Conservation (phyloP, 78 protist genomes). For the Bigelowiella natans region DNA sequence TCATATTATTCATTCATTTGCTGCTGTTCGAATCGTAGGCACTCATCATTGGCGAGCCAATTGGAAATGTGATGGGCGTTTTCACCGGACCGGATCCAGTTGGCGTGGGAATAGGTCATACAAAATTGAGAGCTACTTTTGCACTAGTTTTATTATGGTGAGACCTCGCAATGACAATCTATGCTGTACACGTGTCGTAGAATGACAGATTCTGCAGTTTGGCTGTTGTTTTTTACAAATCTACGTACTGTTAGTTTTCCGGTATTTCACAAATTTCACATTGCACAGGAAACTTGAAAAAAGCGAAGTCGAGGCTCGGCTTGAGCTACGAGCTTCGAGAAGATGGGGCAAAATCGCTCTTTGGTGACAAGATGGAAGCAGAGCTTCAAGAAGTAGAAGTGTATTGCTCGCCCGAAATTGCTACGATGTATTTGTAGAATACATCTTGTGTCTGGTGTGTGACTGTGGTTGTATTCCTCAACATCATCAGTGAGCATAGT, state of each 20-base stretch:
- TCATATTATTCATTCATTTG: neutral
- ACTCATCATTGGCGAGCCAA: neutral
- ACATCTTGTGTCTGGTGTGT: no score
- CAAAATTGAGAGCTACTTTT: neutral
- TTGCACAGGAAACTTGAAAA: neutral
- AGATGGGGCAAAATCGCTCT: neutral
- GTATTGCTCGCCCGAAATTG: neutral
- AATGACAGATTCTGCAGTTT: neutral
- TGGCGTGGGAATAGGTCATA: neutral
- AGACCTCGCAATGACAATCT: no score
- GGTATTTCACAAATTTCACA: neutral
- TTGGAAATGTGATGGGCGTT: neutral
- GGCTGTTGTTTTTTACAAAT: neutral
- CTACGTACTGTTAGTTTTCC: neutral
- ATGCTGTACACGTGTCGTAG: neutral
- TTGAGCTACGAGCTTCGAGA: neutral
- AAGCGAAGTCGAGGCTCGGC: neutral
- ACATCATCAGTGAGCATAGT: no score
- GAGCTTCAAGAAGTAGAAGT: neutral
- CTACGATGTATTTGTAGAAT: neutral
- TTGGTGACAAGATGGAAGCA: neutral
- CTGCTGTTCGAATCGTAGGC: neutral
- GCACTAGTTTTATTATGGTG: no score
- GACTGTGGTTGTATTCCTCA: no score
- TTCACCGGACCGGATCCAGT: neutral